Percentiles rank a stretch among this genome's conserved stretches.
Evolutionary conservation across 108 stramenopile genomes (phyloP).

Genomic region (Fragilaria crotonensis): DNA sequence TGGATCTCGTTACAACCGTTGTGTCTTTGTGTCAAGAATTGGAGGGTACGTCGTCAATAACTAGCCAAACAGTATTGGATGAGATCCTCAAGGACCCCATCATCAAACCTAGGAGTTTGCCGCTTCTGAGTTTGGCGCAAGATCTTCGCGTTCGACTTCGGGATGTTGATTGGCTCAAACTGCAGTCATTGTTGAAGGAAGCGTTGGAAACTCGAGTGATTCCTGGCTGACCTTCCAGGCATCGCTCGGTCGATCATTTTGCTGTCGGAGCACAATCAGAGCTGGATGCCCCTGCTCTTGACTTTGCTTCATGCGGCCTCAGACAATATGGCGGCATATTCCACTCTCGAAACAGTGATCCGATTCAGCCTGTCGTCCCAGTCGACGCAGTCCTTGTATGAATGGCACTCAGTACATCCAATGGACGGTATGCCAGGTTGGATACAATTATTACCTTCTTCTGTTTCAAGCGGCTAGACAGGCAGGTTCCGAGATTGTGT

Average conservation of each 20-base stretch:
- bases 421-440: background rate
- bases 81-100: background rate
- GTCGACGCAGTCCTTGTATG: constrained; percentile 1
- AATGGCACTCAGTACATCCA: background rate
- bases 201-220: background rate
- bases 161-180: background rate
- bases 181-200: background rate
- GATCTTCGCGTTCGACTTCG: background rate
- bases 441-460: constrained; percentile 2
- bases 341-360: constrained; percentile 6
- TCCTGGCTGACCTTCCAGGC: constrained; percentile 1
- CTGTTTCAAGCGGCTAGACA: constrained; percentile 2
- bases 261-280: background rate
- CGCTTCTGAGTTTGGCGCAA: background rate
- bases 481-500: background rate
- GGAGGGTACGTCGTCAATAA: background rate
- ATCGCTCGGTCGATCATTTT: constrained; percentile 2
- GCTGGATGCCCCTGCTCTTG: background rate
- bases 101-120: background rate
- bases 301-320: background rate
- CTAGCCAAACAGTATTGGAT: background rate
- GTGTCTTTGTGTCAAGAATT: constrained; percentile 1
- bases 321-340: background rate
- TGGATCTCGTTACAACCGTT: constrained; percentile 5
- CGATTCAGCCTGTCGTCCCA: constrained; percentile 1